phyloP scores from a whole-genome alignment of 768 basidiomycete genomes.

The Agrocybe chaxingu region DNA sequence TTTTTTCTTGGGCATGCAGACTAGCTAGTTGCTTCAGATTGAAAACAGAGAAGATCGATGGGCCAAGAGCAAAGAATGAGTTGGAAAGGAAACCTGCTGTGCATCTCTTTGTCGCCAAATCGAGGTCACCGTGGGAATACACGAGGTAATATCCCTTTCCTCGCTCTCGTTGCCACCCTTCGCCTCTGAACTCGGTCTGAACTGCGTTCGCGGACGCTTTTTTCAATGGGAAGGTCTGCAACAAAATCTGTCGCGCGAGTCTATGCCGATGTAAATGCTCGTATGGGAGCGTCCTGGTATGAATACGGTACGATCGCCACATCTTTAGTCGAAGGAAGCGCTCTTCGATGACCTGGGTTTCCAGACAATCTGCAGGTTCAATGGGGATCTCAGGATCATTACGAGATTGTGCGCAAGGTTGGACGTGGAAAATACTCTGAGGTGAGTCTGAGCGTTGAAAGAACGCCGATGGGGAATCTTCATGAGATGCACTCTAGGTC shows the following conservation, averaged over 20 bases:
- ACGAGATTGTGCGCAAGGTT: conserved; percentile 96
- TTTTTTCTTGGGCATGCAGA: too few relatives aligned
- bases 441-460: conserved; percentile 37
- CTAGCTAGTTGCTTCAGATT: too few relatives aligned
- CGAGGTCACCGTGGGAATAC: conserved; percentile 24
- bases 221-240: conserved; percentile 65
- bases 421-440: conserved; percentile 95
- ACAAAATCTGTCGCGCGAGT: conserved; percentile 82
- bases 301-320: conserved; percentile 74
- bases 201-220: conserved; percentile 8
- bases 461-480: conserved; percentile 5
- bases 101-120: conserved; percentile 6
- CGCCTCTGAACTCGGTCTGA: neutral
- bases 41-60: too few relatives aligned
- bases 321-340: conserved; percentile 9
- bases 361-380: conserved; percentile 95
- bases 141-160: conserved; percentile 15
- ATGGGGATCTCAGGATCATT: conserved; percentile 96
- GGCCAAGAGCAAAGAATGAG: neutral
- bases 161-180: conserved; percentile 12
- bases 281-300: conserved; percentile 87
- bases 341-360: conserved; percentile 20
- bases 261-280: conserved; percentile 85
- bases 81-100: neutral
- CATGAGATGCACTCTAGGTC: conserved; percentile 45